These are phyloP conservation scores for Zostera marina DNA, from an alignment of 116 monocot genomes.

Conservation along the genomic window DNA sequence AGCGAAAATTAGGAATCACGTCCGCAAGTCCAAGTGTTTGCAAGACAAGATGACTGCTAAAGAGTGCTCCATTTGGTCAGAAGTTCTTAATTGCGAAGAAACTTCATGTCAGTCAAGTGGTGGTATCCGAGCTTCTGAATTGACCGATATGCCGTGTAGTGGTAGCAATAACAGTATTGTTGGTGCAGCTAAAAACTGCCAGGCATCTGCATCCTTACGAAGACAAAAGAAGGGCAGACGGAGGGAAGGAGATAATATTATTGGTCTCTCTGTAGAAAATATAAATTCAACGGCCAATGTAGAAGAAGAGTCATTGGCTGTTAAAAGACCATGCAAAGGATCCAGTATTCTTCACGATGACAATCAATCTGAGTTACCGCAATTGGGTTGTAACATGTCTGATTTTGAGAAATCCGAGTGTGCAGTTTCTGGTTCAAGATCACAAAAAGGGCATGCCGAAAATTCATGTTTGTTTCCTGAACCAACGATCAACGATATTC, in stretches of 20 bases:
- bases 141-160: constrained; percentile 32
- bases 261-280: not conserved
- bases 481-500: constrained; percentile 6
- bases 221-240: not conserved
- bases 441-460: constrained; percentile 11
- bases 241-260: not conserved
- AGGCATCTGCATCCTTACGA: not conserved
- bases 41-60: constrained; percentile 90
- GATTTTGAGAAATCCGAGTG: constrained; percentile 3
- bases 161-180: constrained; percentile 31
- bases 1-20: constrained; percentile 49
- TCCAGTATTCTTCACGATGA: constrained; percentile 9
- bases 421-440: constrained; percentile 6
- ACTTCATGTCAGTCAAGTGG: constrained; percentile 9
- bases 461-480: constrained; percentile 18
- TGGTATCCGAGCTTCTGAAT: constrained; percentile 36
- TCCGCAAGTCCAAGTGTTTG: constrained; percentile 76
- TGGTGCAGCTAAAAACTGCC: constrained; percentile 25
- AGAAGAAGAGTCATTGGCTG: constrained; percentile 11
- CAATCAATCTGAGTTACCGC: constrained; percentile 16
- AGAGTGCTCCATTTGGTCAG: constrained; percentile 71
- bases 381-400: constrained; percentile 3
- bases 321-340: constrained; percentile 22
- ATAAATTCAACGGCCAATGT: not conserved
- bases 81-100: constrained; percentile 57